Evolutionary conservation across 768 basidiomycete species (phyloP).

Genomic region (Favolaschia claudopus): DNA sequence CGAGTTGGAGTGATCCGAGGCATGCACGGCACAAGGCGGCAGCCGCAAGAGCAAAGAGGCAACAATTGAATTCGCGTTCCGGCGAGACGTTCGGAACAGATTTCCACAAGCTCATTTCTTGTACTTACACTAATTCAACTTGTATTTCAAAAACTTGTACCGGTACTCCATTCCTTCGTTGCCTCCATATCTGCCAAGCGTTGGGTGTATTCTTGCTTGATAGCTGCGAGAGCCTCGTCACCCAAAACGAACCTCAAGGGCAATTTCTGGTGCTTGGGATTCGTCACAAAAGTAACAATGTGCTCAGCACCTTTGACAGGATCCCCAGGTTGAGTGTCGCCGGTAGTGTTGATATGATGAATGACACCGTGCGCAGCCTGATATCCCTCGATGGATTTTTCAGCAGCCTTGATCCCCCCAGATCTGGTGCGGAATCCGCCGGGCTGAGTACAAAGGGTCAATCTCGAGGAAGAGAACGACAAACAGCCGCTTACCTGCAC

Average conservation of each 20-base stretch:
- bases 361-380: constrained; percentile 3
- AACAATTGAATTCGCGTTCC: too few species aligned
- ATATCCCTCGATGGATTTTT: constrained; percentile 6
- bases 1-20: too few species aligned
- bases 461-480: neutral
- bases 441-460: neutral
- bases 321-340: neutral
- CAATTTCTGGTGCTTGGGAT: constrained; percentile 1
- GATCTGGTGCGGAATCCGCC: constrained; percentile 11
- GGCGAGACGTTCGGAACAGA: too few species aligned
- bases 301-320: neutral
- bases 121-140: too few species aligned
- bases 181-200: constrained; percentile 8
- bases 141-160: too few species aligned
- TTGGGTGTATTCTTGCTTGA: constrained; percentile 3
- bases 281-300: constrained; percentile 2
- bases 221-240: neutral
- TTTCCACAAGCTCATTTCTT: too few species aligned
- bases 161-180: constrained; percentile 7
- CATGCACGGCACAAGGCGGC: too few species aligned
- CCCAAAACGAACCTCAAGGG: constrained; percentile 8
- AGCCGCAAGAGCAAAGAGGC: too few species aligned
- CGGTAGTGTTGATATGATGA: neutral
- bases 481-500: neutral
- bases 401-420: constrained; percentile 4